Evolutionary conservation across 2,329 filamentous ascomycete genomes (phyloP), one percentile per base, ranked within the genome.

Genomic region (Amesomyces nigricolor): DNA sequence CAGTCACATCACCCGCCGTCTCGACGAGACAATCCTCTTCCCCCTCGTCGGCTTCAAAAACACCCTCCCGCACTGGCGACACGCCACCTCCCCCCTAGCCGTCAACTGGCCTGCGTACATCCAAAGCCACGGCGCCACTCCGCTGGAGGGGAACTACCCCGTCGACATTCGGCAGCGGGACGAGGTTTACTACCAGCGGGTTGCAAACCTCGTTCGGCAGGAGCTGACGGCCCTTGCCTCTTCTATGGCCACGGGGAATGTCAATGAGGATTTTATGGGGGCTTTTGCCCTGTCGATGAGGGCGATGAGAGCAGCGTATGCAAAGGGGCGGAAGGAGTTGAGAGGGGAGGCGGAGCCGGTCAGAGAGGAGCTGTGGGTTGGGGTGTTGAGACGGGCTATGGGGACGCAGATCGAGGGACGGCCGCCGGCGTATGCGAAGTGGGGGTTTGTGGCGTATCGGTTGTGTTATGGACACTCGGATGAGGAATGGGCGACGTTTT

Each of bases 381-480:
- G 16, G 35, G 17, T 30, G 13, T 19, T 58, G 19, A 56, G 48
- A 40, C 40, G 17, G 40, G 19, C 40, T 6, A 9, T 43, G 16
- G 40, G 13, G 40, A 6, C 16, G 40, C 16, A 9, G 8, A 4
- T 5, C 2, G 40, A 43, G 8, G 40, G 40, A 13, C 11, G 17
- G 14, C 13, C 19, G 10, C 30, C 43, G 6, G n/a, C 9, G 16
- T 48, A 52, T 45, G 16, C 11, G 32, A 49, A 42, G 37, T 58
- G 57, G 57, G 57, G 57, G 5, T 58, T 53, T 32, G 46, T 58
- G 4, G 57, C n/a, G 17, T 58, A 58, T 44, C 53, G 53, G 11
- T 4, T 58, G 10, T 47, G n/a, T 6, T 51, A 56, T 38, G 45
- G 46, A 6, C 22, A 53, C n/a, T 51, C 53, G 4, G 52, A 43